Percentiles rank a stretch among this genome's conserved stretches.
Conservation (phyloP, 805 yeast genomes). For the Kazachstania africana region DNA sequence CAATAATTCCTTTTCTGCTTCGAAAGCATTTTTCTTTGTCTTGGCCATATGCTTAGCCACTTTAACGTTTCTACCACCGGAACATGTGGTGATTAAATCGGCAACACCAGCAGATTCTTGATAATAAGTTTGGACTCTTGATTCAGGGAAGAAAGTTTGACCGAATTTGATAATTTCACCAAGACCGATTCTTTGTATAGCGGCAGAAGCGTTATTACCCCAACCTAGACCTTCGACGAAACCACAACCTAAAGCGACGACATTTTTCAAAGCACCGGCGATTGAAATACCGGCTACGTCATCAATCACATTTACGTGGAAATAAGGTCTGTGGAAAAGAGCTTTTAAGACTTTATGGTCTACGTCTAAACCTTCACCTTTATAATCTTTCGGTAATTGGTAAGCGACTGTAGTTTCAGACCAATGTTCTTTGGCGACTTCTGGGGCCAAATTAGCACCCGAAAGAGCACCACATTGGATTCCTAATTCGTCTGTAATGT, state of each 20-base stretch:
- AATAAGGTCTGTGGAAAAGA: conserved; percentile 91
- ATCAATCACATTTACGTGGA: conserved; percentile 84
- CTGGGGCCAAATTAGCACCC: conserved; percentile 96
- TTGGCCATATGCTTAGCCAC: conserved; percentile 80
- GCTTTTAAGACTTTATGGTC: conserved; percentile 61
- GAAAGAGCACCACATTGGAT: conserved; percentile 90
- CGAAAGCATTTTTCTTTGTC: conserved; percentile 62
- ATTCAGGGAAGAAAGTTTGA: conserved; percentile 60
- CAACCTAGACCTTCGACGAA: conserved; percentile 94
- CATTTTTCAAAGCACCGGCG: conserved; percentile 94
- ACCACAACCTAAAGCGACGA: conserved; percentile 92
- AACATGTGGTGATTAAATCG: conserved; percentile 90
- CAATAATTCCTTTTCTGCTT: conserved; percentile 71
- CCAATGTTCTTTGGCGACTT: conserved; percentile 90
- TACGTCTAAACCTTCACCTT: conserved; percentile 35
- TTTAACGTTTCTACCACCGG: conserved; percentile 92
- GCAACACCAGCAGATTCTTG: conserved; percentile 96
- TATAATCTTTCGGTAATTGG: conserved; percentile 49
- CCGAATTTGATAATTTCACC: conserved; percentile 83
- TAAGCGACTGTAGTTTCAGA: conserved; percentile 96
- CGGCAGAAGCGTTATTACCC: conserved; percentile 98
- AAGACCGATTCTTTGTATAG: conserved; percentile 90
- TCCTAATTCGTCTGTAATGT: conserved; percentile 68
- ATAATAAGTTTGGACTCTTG: conserved; percentile 69
- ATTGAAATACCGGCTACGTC: conserved; percentile 94